Base-by-base conservation (phyloP, 495 filamentous ascomycete species). In the Bryoglossum gracile region DNA sequence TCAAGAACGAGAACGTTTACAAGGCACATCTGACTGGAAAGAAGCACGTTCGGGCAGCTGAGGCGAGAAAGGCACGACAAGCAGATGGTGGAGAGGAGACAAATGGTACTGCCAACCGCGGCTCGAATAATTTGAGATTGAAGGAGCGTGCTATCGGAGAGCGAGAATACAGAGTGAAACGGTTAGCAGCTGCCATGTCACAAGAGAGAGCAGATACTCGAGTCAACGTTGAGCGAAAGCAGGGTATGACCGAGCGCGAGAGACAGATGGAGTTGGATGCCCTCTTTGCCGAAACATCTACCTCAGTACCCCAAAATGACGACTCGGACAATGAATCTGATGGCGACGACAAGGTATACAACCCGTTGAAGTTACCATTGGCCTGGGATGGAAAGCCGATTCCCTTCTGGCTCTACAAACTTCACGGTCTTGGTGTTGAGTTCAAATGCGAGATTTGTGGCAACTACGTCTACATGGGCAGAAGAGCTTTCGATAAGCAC, bases 361-460 rank as follows among this genome's bases (percentile, higher is more conserved):
- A 98, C 62, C 92, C 92, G 1, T 75, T 97, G 50, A 98, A 98
- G 58, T 72, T 98, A 6, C 92, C 92, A 4, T 73, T 97, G 14
- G 90, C 87, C 3, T 98, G 92, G 92, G 92, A 98, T 57, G 91
- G 94, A 28, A 97, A 97, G 62, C 92, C 92, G 13, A 98, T 98
- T 58, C 92, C 92, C 11, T 97, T 90, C 71, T 98, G 92, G 92
- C 79, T 98, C 2, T 98, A 96, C 74, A 91, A 95, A 59, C 73
- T 98, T 13, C 92, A 98, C 61, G 92, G 92, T 10, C 73, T 98
- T 8, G 92, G 92, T 8, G 89, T 95, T 28, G 92, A 98, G 58
- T 95, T 95, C 54, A 75, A 83, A 3, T 98, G 92, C 68, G 91
- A 97, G 60, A 86, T 98, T 34, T 98, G 94, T 63, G 92, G 92